Evolutionary conservation across 169 alveolate genomes (phyloP).

Genomic region (Plasmodium knowlesi): DNA sequence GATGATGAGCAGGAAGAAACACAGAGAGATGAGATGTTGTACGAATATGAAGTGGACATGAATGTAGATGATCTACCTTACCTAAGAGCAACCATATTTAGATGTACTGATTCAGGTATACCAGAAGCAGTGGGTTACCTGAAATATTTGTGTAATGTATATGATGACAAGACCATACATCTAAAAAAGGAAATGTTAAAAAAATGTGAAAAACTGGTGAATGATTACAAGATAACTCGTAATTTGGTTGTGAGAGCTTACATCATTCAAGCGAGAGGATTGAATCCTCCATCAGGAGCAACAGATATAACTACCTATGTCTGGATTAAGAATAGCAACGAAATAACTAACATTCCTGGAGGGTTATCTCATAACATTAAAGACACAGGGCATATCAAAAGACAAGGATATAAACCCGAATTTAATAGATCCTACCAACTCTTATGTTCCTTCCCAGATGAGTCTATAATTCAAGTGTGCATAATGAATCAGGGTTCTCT

Average conservation of each 20-base stretch:
- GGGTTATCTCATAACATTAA: constrained; percentile 85
- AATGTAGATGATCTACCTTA: constrained; percentile 88
- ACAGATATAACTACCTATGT: constrained; percentile 84
- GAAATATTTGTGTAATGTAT: constrained; percentile 86
- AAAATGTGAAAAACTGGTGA: constrained; percentile 72
- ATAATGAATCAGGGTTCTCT: constrained; percentile 89
- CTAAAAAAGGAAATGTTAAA: constrained; percentile 59
- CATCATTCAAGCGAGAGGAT: constrained; percentile 90
- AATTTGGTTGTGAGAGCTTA: constrained; percentile 89
- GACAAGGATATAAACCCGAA: constrained; percentile 90
- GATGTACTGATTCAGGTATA: constrained; percentile 89
- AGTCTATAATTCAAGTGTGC: constrained; percentile 87
- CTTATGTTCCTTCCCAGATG: constrained; percentile 91
- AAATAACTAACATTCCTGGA: constrained; percentile 80
- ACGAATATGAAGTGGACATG: constrained; percentile 90
- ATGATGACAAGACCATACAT: constrained; percentile 60
- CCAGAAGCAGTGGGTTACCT: constrained; percentile 91
- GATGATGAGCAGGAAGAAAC: constrained; percentile 81
- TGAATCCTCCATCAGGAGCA: constrained; percentile 88
- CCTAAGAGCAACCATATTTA: constrained; percentile 88
- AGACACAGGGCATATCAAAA: constrained; percentile 86
- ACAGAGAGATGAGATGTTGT: constrained; percentile 89
- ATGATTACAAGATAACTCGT: constrained; percentile 56
- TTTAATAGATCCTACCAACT: constrained; percentile 89
- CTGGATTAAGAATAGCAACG: constrained; percentile 87